Evolutionary conservation across 768 basidiomycete species (phyloP), one percentile per base, ranked within the genome.

Genomic region (Boletus eberwhitei): DNA sequence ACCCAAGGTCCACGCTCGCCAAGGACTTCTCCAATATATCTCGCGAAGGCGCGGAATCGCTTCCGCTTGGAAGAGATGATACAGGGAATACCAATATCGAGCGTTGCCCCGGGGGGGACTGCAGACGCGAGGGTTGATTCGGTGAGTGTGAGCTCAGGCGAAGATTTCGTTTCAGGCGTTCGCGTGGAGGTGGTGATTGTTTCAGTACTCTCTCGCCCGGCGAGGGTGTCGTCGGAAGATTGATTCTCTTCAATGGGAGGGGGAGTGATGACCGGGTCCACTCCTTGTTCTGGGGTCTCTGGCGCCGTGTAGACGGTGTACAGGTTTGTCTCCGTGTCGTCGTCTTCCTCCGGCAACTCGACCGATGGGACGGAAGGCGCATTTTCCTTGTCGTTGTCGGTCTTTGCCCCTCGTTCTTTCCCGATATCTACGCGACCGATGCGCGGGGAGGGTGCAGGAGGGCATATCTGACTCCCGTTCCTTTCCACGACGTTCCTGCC

Each of bases 51-150:
- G 47, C 88, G 85, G 79, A 94, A 92, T 9, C 90, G 81, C 58
- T 87, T 86, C 36, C 88, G 80, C 66, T 90, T 88, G 39, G 86
- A 87, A 3, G 89, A 82, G 58, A 94, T 88, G 67, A 94, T 92
- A 73, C 93, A 94, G 0, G 93, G 90, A 34, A 94, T 94, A 9
- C 92, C 92, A 26, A 93, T 84, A 35, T 90, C 87, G 35, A 95
- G 81, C 12, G 85, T 88, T 3, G 86, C 84, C 1, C 92, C 91
- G 9, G 57, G 57, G 4, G 60, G 72, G 5, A 57, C 57, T 17
- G 59, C 36, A 5, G 60, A 62, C 8, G 59, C 59, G 39, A 71
- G 59, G 19, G 71, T 61, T 3, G 61, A 64, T 38, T 69, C 64
- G 1, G 61, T 65, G 21, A 67, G 63, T 3, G 67, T 14, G 0